A percentile compares a stretch with the other conserved stretches of the same genome.
phyloP scores from a whole-genome alignment of 441 rosid species.

The Brassica balearica region DNA sequence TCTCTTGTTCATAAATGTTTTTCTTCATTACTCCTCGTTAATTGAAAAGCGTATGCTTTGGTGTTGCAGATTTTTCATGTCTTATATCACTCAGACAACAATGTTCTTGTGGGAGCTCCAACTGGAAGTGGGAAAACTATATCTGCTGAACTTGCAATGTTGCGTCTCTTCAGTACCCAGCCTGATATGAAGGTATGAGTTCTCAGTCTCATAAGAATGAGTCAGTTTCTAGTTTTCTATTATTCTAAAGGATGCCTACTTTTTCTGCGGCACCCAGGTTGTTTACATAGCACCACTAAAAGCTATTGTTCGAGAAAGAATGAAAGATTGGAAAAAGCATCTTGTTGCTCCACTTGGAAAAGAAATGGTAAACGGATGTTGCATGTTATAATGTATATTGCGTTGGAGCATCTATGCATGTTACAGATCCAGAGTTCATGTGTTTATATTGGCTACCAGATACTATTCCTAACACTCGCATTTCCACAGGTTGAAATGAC shows the following conservation, averaged over 20 bases:
- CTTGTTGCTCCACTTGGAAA: constrained; percentile 94
- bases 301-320: constrained; percentile 99
- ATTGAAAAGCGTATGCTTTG: constrained; percentile 42
- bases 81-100: constrained; percentile 90
- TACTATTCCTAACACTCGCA: constrained; percentile 32
- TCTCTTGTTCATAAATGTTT: constrained; percentile 10
- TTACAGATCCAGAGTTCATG: constrained; percentile 24
- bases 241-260: constrained; percentile 27
- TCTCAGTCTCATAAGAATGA: constrained; percentile 25
- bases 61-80: constrained; percentile 83
- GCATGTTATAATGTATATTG: constrained; percentile 24
- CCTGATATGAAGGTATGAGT: constrained; percentile 93
- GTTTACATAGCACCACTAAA: constrained; percentile 99
- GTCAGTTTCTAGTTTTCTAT: constrained; percentile 14
- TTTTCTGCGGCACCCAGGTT: constrained; percentile 57
- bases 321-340: constrained; percentile 94
- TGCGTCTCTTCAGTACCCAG: constrained; percentile 91
- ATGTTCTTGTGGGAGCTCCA: constrained; percentile 98
- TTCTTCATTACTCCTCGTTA: constrained; percentile 16
- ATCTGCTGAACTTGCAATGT: constrained; percentile 99
- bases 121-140: constrained; percentile 99
- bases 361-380: constrained; percentile 64
- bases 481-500: constrained; percentile 95
- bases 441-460: constrained; percentile 31
- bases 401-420: constrained; percentile 29